Evolutionary conservation across 2,329 filamentous ascomycete genomes (phyloP).

Genomic region (Aspergillus sp.): DNA sequence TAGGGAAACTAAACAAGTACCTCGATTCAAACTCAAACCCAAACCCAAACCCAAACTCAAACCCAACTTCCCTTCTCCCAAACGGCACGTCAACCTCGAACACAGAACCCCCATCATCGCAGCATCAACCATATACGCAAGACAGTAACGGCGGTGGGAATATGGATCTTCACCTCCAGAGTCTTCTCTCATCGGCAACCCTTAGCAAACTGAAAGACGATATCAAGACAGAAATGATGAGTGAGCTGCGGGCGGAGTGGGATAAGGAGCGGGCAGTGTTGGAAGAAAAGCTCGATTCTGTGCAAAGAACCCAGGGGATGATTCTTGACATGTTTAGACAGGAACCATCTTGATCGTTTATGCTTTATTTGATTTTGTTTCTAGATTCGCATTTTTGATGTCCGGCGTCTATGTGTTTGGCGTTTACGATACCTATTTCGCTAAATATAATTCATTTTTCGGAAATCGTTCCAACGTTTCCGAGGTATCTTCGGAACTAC

Average conservation of each 20-base stretch:
- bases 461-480: neutral
- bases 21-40: constrained; percentile 26
- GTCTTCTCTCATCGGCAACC: constrained; percentile 3
- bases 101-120: neutral
- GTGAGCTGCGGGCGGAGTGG: constrained; percentile 34
- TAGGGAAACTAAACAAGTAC: constrained; percentile 39
- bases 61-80: constrained; percentile 18
- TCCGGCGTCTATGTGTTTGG: neutral
- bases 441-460: neutral
- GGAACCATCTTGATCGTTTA: constrained; percentile 26
- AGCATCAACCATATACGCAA: neutral
- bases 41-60: too few species aligned
- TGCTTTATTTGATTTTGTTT: neutral
- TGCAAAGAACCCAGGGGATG: constrained; percentile 43
- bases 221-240: constrained; percentile 33
- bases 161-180: neutral
- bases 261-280: constrained; percentile 32
- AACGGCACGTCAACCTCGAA: constrained; percentile 3
- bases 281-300: constrained; percentile 37
- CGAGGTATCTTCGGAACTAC: neutral
- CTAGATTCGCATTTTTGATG: constrained; percentile 8
- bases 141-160: neutral
- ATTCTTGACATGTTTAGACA: constrained; percentile 43
- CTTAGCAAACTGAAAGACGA: constrained; percentile 32
- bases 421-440: constrained; percentile 12